phyloP scores from a whole-genome alignment of 139 green algal species.

The Chlamydomonas eustigma region DNA sequence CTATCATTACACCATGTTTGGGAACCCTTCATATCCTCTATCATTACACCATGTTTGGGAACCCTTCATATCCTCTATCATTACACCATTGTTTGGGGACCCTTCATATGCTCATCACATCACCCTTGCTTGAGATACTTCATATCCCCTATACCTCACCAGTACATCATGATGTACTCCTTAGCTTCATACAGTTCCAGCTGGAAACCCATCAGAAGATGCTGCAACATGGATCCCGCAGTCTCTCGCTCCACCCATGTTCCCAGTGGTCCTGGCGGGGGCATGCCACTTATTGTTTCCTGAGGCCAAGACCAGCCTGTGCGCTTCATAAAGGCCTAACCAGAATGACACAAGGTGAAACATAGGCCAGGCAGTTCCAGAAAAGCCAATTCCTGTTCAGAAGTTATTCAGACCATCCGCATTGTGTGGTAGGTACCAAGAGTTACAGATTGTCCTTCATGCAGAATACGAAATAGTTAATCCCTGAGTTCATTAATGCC shows the following conservation, averaged over 20 bases:
- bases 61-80: no score
- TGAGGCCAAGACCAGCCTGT: not conserved
- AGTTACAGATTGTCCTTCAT: no score
- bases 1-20: no score
- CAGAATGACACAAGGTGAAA: not conserved
- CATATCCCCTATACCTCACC: conserved; percentile 22
- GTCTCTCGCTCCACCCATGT: conserved; percentile 72
- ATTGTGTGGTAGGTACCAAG: no score
- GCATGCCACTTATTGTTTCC: not conserved
- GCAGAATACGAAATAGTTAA: no score
- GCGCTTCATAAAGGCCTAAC: not conserved
- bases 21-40: no score
- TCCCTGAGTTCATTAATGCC: no score
- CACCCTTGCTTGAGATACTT: no score
- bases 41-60: no score
- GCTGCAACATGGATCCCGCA: conserved; percentile 37
- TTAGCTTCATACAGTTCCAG: conserved; percentile 70
- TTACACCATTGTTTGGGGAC: no score
- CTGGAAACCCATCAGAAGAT: conserved; percentile 78
- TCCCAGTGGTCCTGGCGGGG: conserved; percentile 46
- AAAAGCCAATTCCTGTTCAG: not conserved
- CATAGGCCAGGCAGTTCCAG: not conserved
- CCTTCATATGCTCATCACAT: no score
- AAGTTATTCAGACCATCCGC: not conserved
- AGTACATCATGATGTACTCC: conserved; percentile 76